These are phyloP conservation scores for Penicillium mononematosum DNA, from an alignment of 495 filamentous ascomycete species.

Conservation along the genomic window DNA sequence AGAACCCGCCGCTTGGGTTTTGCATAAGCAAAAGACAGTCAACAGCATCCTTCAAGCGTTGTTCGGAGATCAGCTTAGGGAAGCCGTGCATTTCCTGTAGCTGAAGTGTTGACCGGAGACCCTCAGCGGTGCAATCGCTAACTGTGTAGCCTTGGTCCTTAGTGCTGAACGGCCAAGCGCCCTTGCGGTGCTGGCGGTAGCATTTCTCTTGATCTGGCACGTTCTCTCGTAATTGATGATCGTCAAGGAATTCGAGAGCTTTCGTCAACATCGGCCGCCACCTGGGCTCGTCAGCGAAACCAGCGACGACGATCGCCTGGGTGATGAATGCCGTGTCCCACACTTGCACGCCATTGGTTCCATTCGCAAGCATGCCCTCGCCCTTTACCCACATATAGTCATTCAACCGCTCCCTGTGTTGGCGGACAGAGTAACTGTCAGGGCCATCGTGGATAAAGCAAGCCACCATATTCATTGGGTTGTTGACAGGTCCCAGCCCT, in stretches of 20 bases:
- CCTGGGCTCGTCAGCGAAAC: conserved; percentile 70
- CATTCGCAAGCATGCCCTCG: conserved; percentile 92
- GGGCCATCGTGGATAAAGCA: conserved; percentile 84
- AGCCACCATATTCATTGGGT: conserved; percentile 78
- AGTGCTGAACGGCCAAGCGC: conserved; percentile 94
- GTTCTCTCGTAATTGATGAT: conserved; percentile 87
- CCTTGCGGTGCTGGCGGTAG: conserved; percentile 90
- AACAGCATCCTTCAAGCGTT: conserved; percentile 79
- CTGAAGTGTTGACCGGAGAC: conserved; percentile 79
- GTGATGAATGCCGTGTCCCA: conserved; percentile 95
- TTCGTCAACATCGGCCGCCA: conserved; percentile 82
- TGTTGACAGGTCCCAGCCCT: conserved; percentile 84
- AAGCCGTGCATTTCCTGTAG: conserved; percentile 78
- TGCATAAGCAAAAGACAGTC: conserved; percentile 93
- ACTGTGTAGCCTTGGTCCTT: conserved; percentile 92
- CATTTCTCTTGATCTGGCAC: conserved; percentile 73
- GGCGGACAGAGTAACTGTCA: conserved; percentile 68
- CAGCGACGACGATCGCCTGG: conserved; percentile 74
- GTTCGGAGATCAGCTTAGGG: conserved; percentile 68
- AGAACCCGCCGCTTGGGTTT: conserved; percentile 82
- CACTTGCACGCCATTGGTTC: conserved; percentile 92
- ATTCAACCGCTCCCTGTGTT: conserved; percentile 74
- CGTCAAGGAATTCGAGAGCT: conserved; percentile 82
- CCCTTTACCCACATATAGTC: conserved; percentile 91
- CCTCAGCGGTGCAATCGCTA: conserved; percentile 91